Percentiles rank a stretch among this genome's conserved stretches.
phyloP scores from a whole-genome alignment of 176 grass and related monocot species.

The Carex scoparia region DNA sequence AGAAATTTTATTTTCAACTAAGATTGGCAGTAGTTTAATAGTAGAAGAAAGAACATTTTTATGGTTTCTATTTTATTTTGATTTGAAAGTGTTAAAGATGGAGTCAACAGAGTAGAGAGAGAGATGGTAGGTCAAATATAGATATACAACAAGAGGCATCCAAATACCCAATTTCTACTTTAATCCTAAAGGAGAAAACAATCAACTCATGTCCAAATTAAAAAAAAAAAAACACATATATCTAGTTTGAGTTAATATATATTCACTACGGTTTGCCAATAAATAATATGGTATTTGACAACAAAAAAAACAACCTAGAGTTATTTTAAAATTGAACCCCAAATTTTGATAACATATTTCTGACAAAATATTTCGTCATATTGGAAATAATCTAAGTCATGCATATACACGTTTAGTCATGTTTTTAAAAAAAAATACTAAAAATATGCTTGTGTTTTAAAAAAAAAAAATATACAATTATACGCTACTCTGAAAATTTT shows the following conservation, averaged over 20 bases:
- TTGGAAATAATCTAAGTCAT: no score
- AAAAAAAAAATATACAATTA: no score
- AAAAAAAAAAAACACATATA: neutral
- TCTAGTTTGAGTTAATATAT: neutral
- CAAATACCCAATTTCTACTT: neutral
- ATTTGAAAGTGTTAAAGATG: constrained; percentile 1
- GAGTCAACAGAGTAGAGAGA: neutral
- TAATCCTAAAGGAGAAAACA: neutral
- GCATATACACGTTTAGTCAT: no score
- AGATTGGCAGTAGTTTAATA: neutral
- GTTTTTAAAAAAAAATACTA: no score
- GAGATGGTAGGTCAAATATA: neutral
- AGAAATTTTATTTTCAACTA: neutral
- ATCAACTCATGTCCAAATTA: neutral
- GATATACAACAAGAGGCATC: neutral
- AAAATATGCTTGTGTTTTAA: no score
- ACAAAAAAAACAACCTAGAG: neutral
- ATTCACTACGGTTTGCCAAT: neutral
- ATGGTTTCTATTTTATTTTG: neutral
- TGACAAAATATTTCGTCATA: no score
- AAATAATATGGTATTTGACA: neutral
- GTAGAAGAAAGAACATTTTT: neutral
- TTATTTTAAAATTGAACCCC: neutral
- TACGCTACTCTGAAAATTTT: no score
- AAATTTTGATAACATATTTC: neutral